These are phyloP conservation scores for Rhizopogon vinicolor DNA, from an alignment of 768 basidiomycete species.

Conservation along the genomic window DNA sequence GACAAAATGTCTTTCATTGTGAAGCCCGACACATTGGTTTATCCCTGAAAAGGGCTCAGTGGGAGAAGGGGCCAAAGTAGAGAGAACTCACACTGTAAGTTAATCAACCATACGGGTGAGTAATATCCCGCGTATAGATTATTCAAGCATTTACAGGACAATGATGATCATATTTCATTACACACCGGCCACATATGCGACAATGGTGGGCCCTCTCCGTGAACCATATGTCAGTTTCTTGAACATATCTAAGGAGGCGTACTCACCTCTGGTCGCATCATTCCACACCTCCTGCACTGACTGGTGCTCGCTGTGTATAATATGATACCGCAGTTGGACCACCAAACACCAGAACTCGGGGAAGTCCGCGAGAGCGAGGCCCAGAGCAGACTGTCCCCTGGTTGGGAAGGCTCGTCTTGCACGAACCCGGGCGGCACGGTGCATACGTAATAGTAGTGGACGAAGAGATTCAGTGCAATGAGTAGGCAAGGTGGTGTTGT, in stretches of 20 bases:
- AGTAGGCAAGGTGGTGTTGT: slow-evolving; percentile 68
- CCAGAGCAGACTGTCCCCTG: slow-evolving; percentile 51
- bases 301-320: slow-evolving; percentile 53
- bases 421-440: slow-evolving; percentile 78
- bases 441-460: slow-evolving; percentile 85
- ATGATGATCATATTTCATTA: slow-evolving; percentile 89
- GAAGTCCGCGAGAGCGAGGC: slow-evolving; percentile 29
- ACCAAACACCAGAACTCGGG: slow-evolving; percentile 38
- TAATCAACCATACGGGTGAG: slow-evolving; percentile 1
- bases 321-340: slow-evolving; percentile 40
- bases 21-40: slow-evolving; percentile 93
- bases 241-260: neutral
- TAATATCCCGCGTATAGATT: neutral
- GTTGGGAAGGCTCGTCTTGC: slow-evolving; percentile 44
- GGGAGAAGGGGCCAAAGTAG: neutral
- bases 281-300: slow-evolving; percentile 65
- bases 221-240: slow-evolving; percentile 10
- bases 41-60: slow-evolving; percentile 56
- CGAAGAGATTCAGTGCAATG: slow-evolving; percentile 69
- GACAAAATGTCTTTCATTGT: slow-evolving; percentile 95
- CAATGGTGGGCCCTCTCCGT: slow-evolving; percentile 89
- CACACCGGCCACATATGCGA: slow-evolving; percentile 84
- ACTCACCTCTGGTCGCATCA: slow-evolving; percentile 74
- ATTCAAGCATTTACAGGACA: slow-evolving; percentile 64
- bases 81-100: slow-evolving; percentile 34